phyloP scores from a whole-genome alignment of 2,329 filamentous ascomycete species.

The Pseudocercospora vitis region DNA sequence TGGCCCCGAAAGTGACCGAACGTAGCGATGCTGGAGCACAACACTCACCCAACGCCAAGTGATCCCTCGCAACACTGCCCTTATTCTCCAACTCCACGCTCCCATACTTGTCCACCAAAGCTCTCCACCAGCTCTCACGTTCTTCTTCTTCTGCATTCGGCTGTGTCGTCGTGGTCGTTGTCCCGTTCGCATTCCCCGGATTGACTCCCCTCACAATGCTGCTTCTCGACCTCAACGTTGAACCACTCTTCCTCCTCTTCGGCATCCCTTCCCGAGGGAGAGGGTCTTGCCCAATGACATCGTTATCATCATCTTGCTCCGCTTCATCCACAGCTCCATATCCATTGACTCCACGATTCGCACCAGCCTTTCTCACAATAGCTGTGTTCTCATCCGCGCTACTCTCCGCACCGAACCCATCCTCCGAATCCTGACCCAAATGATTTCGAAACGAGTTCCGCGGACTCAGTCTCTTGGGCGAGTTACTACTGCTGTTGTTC shows the following conservation, averaged over 20 bases:
- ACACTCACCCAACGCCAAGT: slow-evolving; percentile 69
- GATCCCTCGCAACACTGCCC: slow-evolving; percentile 78
- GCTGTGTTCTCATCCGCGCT: slow-evolving; percentile 46
- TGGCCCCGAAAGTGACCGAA: no score
- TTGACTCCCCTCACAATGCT: slow-evolving; percentile 14
- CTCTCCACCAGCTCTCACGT: slow-evolving; percentile 53
- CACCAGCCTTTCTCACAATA: slow-evolving; percentile 36
- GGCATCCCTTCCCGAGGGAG: slow-evolving; percentile 11
- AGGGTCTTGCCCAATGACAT: slow-evolving; percentile 5
- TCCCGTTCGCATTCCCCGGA: slow-evolving; percentile 14
- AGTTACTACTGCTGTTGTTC: no score
- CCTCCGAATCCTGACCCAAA: slow-evolving; percentile 19
- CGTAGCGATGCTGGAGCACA: no score
- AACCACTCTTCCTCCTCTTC: slow-evolving; percentile 23
- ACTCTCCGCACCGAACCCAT: slow-evolving; percentile 34
- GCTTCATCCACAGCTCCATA: slow-evolving; percentile 31
- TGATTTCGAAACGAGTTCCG: slow-evolving; percentile 15
- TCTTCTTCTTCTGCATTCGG: slow-evolving; percentile 27
- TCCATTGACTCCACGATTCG: slow-evolving; percentile 1
- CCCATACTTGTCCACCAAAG: slow-evolving; percentile 59
- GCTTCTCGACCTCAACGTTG: slow-evolving; percentile 15
- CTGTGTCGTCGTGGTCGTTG: slow-evolving; percentile 3
- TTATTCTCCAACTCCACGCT: slow-evolving; percentile 80
- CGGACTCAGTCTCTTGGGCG: slow-evolving; percentile 12
- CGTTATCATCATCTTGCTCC: slow-evolving; percentile 26